These are phyloP conservation scores for Lactarius vividus DNA, from an alignment of 768 basidiomycete species.

Conservation along the genomic window DNA sequence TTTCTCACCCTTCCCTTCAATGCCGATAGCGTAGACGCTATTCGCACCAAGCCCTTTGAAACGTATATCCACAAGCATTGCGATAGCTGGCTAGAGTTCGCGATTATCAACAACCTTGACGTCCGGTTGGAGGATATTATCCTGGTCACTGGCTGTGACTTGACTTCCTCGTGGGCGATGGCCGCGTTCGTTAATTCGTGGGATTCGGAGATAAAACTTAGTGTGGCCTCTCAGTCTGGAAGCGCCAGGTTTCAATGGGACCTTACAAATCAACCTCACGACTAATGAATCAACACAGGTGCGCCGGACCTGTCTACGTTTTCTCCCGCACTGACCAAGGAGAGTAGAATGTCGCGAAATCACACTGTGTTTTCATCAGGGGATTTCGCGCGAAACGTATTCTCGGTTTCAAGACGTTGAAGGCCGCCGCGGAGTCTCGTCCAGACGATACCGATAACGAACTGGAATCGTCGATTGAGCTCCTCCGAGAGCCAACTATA, in stretches of 20 bases:
- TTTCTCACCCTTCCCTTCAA: constrained; percentile 20
- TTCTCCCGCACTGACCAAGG: not conserved
- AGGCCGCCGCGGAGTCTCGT: constrained; percentile 7
- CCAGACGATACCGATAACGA: constrained; percentile 17
- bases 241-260: constrained; percentile 13
- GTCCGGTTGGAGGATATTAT: constrained; percentile 24
- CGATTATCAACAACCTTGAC: not conserved
- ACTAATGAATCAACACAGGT: constrained; percentile 6
- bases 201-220: constrained; percentile 13
- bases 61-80: constrained; percentile 25
- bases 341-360: not conserved
- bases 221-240: not conserved
- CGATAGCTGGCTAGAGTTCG: constrained; percentile 23
- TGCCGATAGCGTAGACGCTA: constrained; percentile 8
- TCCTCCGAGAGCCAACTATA: constrained; percentile 14
- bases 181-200: constrained; percentile 21
- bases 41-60: constrained; percentile 22
- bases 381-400: constrained; percentile 24
- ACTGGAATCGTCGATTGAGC: constrained; percentile 15
- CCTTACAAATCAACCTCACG: constrained; percentile 11
- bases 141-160: constrained; percentile 27
- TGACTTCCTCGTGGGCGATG: constrained; percentile 25
- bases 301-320: not conserved
- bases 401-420: constrained; percentile 13
- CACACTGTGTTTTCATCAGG: constrained; percentile 25